These are phyloP conservation scores for Termitomyces sp. DNA, from an alignment of 768 basidiomycete genomes.

Conservation along the genomic window DNA sequence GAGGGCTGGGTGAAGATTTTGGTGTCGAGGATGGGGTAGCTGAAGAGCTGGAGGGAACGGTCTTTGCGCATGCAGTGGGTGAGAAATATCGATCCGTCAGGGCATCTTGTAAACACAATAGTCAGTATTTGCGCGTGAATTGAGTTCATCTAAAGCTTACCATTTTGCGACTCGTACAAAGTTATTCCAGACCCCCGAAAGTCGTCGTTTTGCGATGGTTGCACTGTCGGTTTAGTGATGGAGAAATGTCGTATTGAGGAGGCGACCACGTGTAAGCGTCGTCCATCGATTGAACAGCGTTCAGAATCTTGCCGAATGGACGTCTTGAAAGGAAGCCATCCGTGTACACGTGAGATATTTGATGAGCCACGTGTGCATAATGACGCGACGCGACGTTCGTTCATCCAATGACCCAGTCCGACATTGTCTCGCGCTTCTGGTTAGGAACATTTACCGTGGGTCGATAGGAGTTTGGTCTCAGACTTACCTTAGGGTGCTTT, in stretches of 20 bases:
- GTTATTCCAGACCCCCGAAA: conserved; percentile 36
- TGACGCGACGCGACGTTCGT: too few relatives aligned
- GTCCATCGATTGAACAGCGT: background rate
- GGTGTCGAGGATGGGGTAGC: conserved; percentile 12
- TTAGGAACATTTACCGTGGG: too few relatives aligned
- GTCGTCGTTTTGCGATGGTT: conserved; percentile 20
- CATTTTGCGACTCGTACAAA: conserved; percentile 52
- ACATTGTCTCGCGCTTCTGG: too few relatives aligned
- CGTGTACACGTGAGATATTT: too few relatives aligned
- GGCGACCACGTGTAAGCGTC: conserved; percentile 12
- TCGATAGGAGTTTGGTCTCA: too few relatives aligned
- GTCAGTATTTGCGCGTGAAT: too few relatives aligned
- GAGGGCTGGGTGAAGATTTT: conserved; percentile 50
- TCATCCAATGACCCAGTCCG: too few relatives aligned
- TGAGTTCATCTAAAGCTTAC: too few relatives aligned
- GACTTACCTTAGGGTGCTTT: too few relatives aligned
- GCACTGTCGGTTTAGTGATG: conserved; percentile 8
- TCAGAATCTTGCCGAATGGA: too few relatives aligned
- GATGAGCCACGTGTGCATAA: too few relatives aligned
- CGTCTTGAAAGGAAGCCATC: too few relatives aligned
- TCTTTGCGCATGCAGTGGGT: conserved; percentile 76
- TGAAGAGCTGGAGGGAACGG: conserved; percentile 53
- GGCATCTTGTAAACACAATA: conserved; percentile 35
- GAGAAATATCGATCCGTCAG: conserved; percentile 68
- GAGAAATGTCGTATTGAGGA: conserved; percentile 21